Conservation (phyloP, 768 basidiomycete species). For the Boletus coccyginus region DNA sequence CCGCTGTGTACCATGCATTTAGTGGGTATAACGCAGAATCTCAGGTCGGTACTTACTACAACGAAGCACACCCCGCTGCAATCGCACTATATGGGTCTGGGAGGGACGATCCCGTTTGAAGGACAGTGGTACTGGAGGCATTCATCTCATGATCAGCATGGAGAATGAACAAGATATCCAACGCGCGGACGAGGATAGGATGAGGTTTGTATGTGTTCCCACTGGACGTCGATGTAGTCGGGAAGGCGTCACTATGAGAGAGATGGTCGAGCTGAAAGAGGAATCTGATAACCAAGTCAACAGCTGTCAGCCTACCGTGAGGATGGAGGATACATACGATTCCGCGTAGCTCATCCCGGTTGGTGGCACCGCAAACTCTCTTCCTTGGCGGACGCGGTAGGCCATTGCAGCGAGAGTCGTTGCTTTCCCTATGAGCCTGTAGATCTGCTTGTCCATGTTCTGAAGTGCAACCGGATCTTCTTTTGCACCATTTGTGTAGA, state of each 20-base stretch:
- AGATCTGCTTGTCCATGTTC: conserved; percentile 91
- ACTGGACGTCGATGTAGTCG: conserved; percentile 40
- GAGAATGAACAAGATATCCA: conserved; percentile 84
- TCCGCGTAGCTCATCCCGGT: conserved; percentile 81
- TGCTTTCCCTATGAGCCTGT: conserved; percentile 82
- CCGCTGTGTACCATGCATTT: conserved; percentile 7
- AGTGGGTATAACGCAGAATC: background rate
- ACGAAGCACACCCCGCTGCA: conserved; percentile 83
- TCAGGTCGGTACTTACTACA: conserved; percentile 62
- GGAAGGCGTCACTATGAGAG: conserved; percentile 30
- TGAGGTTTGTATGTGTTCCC: conserved; percentile 67
- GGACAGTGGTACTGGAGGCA: conserved; percentile 78
- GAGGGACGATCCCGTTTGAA: conserved; percentile 85
- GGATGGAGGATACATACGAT: conserved; percentile 45
- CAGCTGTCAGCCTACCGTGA: background rate
- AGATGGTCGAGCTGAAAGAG: conserved; percentile 89
- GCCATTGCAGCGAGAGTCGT: conserved; percentile 94
- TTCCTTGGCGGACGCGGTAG: conserved; percentile 87
- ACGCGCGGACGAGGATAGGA: conserved; percentile 81
- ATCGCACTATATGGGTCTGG: conserved; percentile 90
- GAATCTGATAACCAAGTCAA: conserved; percentile 47
- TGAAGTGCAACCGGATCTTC: conserved; percentile 65
- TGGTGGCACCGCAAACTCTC: conserved; percentile 83
- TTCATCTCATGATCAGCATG: conserved; percentile 93
- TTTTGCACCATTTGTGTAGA: conserved; percentile 69